Evolutionary conservation across 2,329 filamentous ascomycete species (phyloP), one percentile per base, ranked within the genome.

Genomic region (Ceratocystis destructans): DNA sequence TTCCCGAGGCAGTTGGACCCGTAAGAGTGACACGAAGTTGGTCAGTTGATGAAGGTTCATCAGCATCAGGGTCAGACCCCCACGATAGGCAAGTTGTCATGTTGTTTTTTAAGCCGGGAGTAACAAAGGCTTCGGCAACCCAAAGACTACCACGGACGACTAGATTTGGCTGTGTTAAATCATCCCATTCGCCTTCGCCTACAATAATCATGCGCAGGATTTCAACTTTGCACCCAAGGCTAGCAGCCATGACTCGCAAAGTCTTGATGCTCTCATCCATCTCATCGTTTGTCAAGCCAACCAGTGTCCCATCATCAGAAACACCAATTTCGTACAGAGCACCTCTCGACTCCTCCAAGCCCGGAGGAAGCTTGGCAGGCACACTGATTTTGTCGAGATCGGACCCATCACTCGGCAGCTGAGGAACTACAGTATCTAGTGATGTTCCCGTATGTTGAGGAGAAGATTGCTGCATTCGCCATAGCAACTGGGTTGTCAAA

Each of bases 291-390:
- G 90, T 89, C 61, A 99, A 79, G 0, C 94, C 94, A 53, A 96
- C 84, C 67, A 99, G 85, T 0, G 88, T 90, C 6, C 94, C 94
- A 76, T 97, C 91, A 74, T 99, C 94, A 33, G 92, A 88, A 8
- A 99, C 91, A 0, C 94, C 94, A 74, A 99, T 96, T 75, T 99
- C 93, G 71, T 99, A 99, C 62, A 97, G 76, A 0, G 94, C 94
- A 4, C 94, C 94, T 70, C 90, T 87, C 17, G 91, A 96, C 73
- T 96, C 92, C 73, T 97, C 93, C 7, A 99, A 78, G 0, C 94
- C 91, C 1, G 92, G 85, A 5, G 91, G 78, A 50, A 87, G 78
- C 69, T 85, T 84, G 6, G 77, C 79, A 1, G 82, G 77, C 67
- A 79, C 77, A 63, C 81, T 73, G 6, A 80, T 76, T 25, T 75